Evolutionary conservation across 2,329 filamentous ascomycete species (phyloP).

Genomic region (Monilinia fructigena): DNA sequence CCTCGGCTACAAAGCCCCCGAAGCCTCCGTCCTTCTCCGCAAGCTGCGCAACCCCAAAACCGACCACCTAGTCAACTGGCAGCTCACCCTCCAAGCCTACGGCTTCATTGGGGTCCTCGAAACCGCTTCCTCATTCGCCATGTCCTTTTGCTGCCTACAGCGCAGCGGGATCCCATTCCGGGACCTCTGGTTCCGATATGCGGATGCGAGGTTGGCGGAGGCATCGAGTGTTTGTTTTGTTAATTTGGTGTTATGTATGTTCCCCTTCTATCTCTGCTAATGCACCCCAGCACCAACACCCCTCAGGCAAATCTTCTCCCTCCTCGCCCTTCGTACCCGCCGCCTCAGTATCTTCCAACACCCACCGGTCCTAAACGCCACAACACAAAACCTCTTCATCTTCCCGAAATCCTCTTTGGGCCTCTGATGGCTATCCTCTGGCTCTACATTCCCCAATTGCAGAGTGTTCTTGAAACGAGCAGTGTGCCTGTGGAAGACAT

Average conservation of each 20-base stretch:
- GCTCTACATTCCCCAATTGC: conserved; percentile 64
- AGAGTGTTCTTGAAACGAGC: conserved; percentile 57
- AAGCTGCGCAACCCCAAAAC: conserved; percentile 66
- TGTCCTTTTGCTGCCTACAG: conserved; percentile 64
- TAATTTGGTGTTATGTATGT: conserved; percentile 69
- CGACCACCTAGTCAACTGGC: conserved; percentile 69
- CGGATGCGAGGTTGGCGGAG: conserved; percentile 44
- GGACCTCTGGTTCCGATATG: conserved; percentile 62
- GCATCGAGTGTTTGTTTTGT: conserved; percentile 66
- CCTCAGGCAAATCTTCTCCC: conserved; percentile 64
- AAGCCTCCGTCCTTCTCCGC: conserved; percentile 69
- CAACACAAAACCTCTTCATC: conserved; percentile 59
- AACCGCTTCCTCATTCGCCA: conserved; percentile 57
- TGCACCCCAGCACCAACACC: no score
- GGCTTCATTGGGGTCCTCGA: conserved; percentile 64
- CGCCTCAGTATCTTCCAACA: conserved; percentile 68
- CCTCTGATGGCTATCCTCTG: conserved; percentile 66
- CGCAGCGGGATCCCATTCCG: conserved; percentile 62
- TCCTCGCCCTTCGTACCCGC: conserved; percentile 63
- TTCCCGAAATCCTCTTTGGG: conserved; percentile 68
- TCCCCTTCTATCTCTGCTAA: neutral
- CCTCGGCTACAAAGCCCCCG: conserved; percentile 72
- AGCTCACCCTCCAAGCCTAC: conserved; percentile 70
- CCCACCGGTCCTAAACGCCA: conserved; percentile 61
- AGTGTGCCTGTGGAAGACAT: conserved; percentile 62